Evolutionary conservation across 106 monocot genomes (phyloP).

Genomic region (Dioscorea alata): DNA sequence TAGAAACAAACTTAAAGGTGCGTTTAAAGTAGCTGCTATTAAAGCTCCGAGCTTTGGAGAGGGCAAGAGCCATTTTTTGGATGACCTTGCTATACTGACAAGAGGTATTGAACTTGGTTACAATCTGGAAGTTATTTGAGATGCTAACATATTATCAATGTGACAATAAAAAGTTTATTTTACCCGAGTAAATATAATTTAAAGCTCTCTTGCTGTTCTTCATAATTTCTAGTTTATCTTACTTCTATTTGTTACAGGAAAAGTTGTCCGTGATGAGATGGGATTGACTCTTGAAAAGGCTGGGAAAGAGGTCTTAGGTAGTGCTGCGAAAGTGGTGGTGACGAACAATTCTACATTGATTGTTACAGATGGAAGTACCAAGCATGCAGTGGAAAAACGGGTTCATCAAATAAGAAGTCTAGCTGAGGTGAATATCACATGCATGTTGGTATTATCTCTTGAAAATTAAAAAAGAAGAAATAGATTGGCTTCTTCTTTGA

Average conservation of each 20-base stretch:
- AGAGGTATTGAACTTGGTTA: slow-evolving; percentile 45
- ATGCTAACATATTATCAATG: too few species aligned
- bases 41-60: slow-evolving; percentile 96
- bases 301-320: slow-evolving; percentile 72
- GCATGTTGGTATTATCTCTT: too few species aligned
- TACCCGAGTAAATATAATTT: too few species aligned
- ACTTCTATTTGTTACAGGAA: slow-evolving; percentile 31
- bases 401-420: slow-evolving; percentile 49
- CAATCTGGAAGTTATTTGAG: too few species aligned
- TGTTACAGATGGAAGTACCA: slow-evolving; percentile 79
- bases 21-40: slow-evolving; percentile 63
- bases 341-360: slow-evolving; percentile 80
- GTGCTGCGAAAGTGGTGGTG: slow-evolving; percentile 59
- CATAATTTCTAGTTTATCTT: not conserved
- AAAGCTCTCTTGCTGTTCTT: not conserved
- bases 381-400: slow-evolving; percentile 46
- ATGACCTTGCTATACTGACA: slow-evolving; percentile 86
- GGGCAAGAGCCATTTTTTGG: slow-evolving; percentile 73
- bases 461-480: not conserved
- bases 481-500: not conserved
- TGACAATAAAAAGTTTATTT: too few species aligned
- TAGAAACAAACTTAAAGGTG: slow-evolving; percentile 85
- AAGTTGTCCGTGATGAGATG: slow-evolving; percentile 67
- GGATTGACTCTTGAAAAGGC: slow-evolving; percentile 72
- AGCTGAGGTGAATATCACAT: slow-evolving; percentile 33